Evolutionary conservation across 1,139 yeast genomes (phyloP), one percentile per base, ranked within the genome.

Genomic region (Taphrina confusa): DNA sequence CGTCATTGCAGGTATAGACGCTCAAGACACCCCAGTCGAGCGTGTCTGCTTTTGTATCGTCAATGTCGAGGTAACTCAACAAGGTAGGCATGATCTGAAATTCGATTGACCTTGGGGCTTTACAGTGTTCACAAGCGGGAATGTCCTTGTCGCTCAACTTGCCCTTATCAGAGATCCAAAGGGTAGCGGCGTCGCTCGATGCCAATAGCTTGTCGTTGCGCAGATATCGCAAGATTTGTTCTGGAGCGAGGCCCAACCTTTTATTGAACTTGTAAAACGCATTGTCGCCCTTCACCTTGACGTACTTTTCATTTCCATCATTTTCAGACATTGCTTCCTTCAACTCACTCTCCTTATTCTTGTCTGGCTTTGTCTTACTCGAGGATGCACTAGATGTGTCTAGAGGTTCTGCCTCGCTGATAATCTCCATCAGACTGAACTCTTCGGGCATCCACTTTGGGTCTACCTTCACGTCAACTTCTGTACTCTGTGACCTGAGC

Each of bases 191-290:
- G 12, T 54, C 46, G 23, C 50, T 44, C 8, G 44, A 44, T 23
- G 31, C 56, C 18, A 51, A 37, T 33, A 45, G 14, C 18, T 47
- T 36, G 12, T 55, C 45, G 23, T 46, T 47, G 30, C 54, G 50
- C 25, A 25, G 23, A 28, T 60, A 60, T 33, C 62, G 61, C 52
- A 60, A 36, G 14, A 60, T 50, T 31, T 60, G 62, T 46, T 56
- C 51, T 4, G 62, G 62, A 9, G 58, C 58, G n/a, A 22, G 23
- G 12, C 31, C 37, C 22, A 61, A 14, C 8, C 63, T 46, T 49
- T 61, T 61, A 39, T 59, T 57, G 42, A 61, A 61, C 23, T 58
- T 59, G 36, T 55, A 60, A 33, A 61, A 61, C n/a, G 60, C 45
- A 23, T 23, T 37, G 37, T 61, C 63, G 25, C 63, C 63, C 30